These are phyloP conservation scores for Xylaria castorea DNA, from an alignment of 495 filamentous ascomycete species.

Conservation along the genomic window DNA sequence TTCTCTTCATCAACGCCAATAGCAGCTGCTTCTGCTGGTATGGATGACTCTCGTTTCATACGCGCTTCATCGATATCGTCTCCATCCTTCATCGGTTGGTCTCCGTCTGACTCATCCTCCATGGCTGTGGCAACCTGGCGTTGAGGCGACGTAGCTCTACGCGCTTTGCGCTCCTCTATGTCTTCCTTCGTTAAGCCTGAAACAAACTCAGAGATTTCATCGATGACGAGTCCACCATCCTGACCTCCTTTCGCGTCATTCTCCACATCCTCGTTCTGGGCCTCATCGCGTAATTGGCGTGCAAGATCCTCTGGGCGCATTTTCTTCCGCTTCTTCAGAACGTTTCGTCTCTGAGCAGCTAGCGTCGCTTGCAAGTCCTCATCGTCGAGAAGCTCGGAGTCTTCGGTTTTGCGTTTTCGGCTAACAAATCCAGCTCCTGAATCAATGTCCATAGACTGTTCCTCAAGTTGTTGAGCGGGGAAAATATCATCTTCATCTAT, in stretches of 20 bases:
- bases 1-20: conserved; percentile 88
- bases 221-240: conserved; percentile 81
- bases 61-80: conserved; percentile 63
- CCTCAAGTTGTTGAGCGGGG: conserved; percentile 51
- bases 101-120: conserved; percentile 59
- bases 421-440: conserved; percentile 49
- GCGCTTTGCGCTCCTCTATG: conserved; percentile 66
- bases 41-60: conserved; percentile 57
- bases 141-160: conserved; percentile 46
- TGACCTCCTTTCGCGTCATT: conserved; percentile 57
- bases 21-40: conserved; percentile 60
- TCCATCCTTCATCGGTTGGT: conserved; percentile 47
- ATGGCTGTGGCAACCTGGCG: conserved; percentile 52
- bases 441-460: conserved; percentile 81
- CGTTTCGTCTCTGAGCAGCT: conserved; percentile 76
- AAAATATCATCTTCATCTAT: conserved; percentile 80
- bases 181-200: conserved; percentile 77
- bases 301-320: conserved; percentile 84
- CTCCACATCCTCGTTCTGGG: conserved; percentile 57
- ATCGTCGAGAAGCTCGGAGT: conserved; percentile 82
- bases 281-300: conserved; percentile 79
- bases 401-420: conserved; percentile 69
- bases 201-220: conserved; percentile 95
- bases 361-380: conserved; percentile 90
- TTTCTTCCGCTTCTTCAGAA: conserved; percentile 89